Evolutionary conservation across 2,329 filamentous ascomycete genomes (phyloP).

Genomic region (Gnomoniopsis sp.): DNA sequence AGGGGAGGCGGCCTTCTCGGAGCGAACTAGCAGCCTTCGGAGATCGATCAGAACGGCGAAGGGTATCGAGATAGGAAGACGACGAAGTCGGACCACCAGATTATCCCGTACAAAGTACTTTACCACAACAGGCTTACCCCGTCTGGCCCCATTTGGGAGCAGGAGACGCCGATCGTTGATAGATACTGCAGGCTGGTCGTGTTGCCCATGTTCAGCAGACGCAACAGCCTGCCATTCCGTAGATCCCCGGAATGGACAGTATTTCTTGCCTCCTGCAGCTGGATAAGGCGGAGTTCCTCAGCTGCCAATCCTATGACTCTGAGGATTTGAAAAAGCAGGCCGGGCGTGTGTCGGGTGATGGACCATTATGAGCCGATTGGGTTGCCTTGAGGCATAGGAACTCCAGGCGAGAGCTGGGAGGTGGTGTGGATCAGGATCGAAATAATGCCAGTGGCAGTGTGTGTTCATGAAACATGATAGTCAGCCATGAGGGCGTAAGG

Average conservation of each 20-base stretch:
- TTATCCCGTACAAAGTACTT: conserved; percentile 44
- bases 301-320: conserved; percentile 55
- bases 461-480: conserved; percentile 40
- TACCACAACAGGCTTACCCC: conserved; percentile 34
- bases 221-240: neutral
- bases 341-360: conserved; percentile 53
- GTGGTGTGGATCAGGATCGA: conserved; percentile 55
- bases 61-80: conserved; percentile 43
- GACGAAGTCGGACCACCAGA: conserved; percentile 51
- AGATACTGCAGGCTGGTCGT: conserved; percentile 34
- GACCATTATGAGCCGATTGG: conserved; percentile 54
- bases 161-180: conserved; percentile 56
- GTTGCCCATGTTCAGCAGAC: neutral
- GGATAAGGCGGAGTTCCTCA: neutral
- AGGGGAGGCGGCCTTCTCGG: conserved; percentile 48
- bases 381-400: conserved; percentile 54
- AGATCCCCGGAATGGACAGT: neutral
- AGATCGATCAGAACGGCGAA: conserved; percentile 57
- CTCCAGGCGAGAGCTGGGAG: conserved; percentile 50
- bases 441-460: conserved; percentile 62
- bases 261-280: neutral
- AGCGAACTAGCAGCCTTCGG: conserved; percentile 59
- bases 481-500: conserved; percentile 49
- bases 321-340: conserved; percentile 59
- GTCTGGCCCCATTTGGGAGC: conserved; percentile 52